Evolutionary conservation across 139 green algal genomes (phyloP).

Genomic region (Chlorella ohadii): DNA sequence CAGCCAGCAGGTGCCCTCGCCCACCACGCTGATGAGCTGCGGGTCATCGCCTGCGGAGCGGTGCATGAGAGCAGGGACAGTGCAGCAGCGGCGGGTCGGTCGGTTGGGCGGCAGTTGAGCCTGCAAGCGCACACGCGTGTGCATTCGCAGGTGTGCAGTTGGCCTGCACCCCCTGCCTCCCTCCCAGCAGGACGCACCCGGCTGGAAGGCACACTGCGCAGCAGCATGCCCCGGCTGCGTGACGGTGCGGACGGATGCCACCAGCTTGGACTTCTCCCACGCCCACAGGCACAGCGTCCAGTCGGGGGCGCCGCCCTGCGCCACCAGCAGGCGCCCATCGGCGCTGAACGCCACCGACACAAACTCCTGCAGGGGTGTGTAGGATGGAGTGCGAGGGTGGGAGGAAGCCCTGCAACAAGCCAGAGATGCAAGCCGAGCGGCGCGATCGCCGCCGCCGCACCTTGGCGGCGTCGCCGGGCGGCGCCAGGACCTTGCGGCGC

Average conservation of each 20-base stretch:
- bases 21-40: constrained; percentile 64
- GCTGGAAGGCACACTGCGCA: constrained; percentile 67
- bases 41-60: constrained; percentile 21
- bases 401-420: too few relatives aligned
- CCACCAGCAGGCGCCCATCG: constrained; percentile 83
- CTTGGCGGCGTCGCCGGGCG: constrained; percentile 66
- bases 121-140: background rate
- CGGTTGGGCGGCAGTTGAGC: background rate
- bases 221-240: constrained; percentile 28
- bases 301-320: constrained; percentile 85
- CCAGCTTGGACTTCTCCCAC: constrained; percentile 92
- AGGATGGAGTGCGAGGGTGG: background rate
- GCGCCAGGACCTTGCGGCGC: constrained; percentile 80
- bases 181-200: constrained; percentile 45
- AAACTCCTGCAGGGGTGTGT: constrained; percentile 74
- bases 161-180: background rate
- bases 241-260: constrained; percentile 48
- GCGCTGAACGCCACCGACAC: constrained; percentile 84
- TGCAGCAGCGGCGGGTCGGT: too few relatives aligned
- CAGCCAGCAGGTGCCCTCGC: constrained; percentile 72
- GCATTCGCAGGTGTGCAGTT: background rate
- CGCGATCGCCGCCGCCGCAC: constrained; percentile 42
- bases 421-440: background rate
- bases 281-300: constrained; percentile 90
- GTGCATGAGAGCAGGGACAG: background rate